A percentile compares a stretch with the other conserved stretches of the same genome.
Evolutionary conservation across 129 eudicot genomes (phyloP).

Genomic region (Centrapalus pauciflorus): DNA sequence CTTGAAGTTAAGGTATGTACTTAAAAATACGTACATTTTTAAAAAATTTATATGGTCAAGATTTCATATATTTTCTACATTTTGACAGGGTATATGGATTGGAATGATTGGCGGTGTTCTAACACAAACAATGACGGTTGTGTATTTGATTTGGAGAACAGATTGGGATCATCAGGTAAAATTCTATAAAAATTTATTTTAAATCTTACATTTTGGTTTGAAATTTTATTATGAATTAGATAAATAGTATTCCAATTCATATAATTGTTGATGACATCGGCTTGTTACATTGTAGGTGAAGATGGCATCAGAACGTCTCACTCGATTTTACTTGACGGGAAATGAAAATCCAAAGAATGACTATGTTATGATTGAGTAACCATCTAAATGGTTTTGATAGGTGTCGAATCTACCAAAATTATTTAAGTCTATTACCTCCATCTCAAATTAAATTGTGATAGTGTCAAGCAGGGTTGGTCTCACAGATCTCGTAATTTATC

Average conservation of each 20-base stretch:
- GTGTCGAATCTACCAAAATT: no score
- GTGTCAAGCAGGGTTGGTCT: no score
- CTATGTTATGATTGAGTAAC: no score
- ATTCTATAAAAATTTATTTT: no score
- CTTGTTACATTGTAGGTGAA: slow-evolving; percentile 27
- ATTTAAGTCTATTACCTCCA: no score
- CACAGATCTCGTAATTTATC: no score
- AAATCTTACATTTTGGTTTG: no score
- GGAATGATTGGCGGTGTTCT: slow-evolving; percentile 65
- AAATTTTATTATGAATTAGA: no score
- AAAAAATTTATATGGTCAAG: background rate
- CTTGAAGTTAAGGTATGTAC: slow-evolving; percentile 69
- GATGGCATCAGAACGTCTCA: slow-evolving; percentile 38
- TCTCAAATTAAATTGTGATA: no score
- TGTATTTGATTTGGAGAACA: slow-evolving; percentile 51
- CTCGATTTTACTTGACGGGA: slow-evolving; percentile 31
- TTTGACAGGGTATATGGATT: slow-evolving; percentile 66
- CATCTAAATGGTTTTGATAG: no score
- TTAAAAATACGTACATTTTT: background rate
- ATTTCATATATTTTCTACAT: background rate
- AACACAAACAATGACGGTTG: slow-evolving; percentile 40
- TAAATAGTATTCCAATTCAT: no score
- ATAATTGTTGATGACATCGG: no score
- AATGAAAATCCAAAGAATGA: slow-evolving; percentile 13
- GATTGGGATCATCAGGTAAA: slow-evolving; percentile 62